Evolutionary conservation across 2,329 filamentous ascomycete genomes (phyloP).

Genomic region (Ophiocordyceps polyrhachis-furcata): DNA sequence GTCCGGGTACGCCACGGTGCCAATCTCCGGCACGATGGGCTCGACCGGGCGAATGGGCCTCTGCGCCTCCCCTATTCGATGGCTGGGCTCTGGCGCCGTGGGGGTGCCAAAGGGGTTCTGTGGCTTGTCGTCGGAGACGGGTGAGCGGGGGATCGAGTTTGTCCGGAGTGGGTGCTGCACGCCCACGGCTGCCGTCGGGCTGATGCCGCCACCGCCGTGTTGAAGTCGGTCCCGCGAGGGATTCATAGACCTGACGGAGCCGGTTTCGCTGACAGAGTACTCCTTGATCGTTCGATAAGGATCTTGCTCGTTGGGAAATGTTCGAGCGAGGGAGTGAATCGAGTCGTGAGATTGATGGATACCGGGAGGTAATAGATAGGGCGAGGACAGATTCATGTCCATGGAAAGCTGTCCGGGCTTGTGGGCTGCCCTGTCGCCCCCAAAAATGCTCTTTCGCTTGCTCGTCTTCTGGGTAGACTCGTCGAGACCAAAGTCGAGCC

Average conservation of each 20-base stretch:
- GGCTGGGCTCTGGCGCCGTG: slow-evolving; percentile 11
- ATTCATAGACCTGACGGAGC: slow-evolving; percentile 34
- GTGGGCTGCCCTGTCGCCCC: slow-evolving; percentile 35
- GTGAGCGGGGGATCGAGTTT: slow-evolving; percentile 26
- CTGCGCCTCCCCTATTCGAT: slow-evolving; percentile 7
- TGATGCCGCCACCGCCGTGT: slow-evolving; percentile 21
- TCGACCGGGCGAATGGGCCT: slow-evolving; percentile 13
- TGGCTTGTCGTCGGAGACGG: slow-evolving; percentile 14
- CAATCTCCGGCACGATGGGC: slow-evolving; percentile 20
- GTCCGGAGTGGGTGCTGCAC: slow-evolving; percentile 14
- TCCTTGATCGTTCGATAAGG: slow-evolving; percentile 53
- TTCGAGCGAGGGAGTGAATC: slow-evolving; percentile 65
- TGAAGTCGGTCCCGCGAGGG: slow-evolving; percentile 24
- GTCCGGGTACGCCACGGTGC: slow-evolving; percentile 14
- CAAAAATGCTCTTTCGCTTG: slow-evolving; percentile 15
- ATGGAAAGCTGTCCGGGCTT: slow-evolving; percentile 42
- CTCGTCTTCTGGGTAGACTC: slow-evolving; percentile 24
- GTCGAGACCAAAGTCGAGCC: slow-evolving; percentile 77
- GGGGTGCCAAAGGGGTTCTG: slow-evolving; percentile 18
- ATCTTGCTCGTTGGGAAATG: slow-evolving; percentile 57
- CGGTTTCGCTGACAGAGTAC: slow-evolving; percentile 38
- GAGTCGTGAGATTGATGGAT: slow-evolving; percentile 69
- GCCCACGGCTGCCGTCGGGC: slow-evolving; percentile 6
- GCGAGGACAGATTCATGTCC: slow-evolving; percentile 59
- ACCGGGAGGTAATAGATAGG: slow-evolving; percentile 81